Evolutionary conservation across 805 yeast species (phyloP).

Genomic region (Saturnispora dispora): DNA sequence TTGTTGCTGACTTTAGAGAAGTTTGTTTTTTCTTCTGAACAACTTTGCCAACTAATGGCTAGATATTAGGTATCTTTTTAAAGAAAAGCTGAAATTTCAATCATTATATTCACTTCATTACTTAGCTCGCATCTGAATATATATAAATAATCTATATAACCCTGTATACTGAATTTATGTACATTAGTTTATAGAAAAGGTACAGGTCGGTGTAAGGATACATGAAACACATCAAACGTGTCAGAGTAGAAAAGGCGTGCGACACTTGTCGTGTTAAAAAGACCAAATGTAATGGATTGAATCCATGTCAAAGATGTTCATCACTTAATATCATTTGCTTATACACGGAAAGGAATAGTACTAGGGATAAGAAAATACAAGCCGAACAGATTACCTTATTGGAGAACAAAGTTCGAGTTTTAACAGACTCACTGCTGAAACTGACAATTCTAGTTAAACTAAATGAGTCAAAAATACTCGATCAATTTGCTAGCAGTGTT

Average conservation of each 20-base stretch:
- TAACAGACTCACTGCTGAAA: conserved; percentile 40
- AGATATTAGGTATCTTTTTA: neutral
- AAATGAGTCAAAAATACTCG: neutral
- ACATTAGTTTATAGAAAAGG: neutral
- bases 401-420: conserved; percentile 46
- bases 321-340: conserved; percentile 50
- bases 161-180: neutral
- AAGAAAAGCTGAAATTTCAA: neutral
- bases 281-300: conserved; percentile 54
- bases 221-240: neutral
- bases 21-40: neutral
- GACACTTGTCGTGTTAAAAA: conserved; percentile 54
- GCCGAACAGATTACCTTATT: conserved; percentile 53
- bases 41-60: neutral
- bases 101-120: neutral
- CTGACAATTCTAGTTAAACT: conserved; percentile 22
- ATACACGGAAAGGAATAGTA: conserved; percentile 45
- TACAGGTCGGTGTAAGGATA: neutral
- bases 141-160: too few relatives aligned
- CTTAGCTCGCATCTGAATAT: neutral
- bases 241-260: conserved; percentile 53
- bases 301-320: conserved; percentile 49
- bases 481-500: neutral
- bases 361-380: conserved; percentile 47
- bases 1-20: neutral